Percentiles rank a stretch among this genome's conserved stretches.
Conservation (phyloP, 2,329 filamentous ascomycete species). For the Xylaria sp. region DNA sequence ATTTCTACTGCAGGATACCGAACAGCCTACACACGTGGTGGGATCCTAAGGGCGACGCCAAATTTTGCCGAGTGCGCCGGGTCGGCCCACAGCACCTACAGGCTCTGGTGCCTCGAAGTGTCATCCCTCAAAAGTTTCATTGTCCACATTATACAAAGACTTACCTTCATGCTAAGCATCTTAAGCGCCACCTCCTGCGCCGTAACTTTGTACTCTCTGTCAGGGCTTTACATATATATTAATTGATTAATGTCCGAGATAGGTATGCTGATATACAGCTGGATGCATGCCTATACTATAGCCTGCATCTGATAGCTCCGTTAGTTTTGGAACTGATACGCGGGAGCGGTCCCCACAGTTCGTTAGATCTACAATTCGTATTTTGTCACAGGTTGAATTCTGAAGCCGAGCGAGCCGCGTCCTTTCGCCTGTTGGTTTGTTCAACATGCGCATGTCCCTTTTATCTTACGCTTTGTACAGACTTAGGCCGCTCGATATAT, state of each 20-base stretch:
- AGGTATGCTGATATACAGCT: too few species aligned
- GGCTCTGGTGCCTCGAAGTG: constrained; percentile 77
- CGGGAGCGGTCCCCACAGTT: too few species aligned
- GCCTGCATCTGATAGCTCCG: too few species aligned
- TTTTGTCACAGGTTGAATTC: too few species aligned
- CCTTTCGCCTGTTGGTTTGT: too few species aligned
- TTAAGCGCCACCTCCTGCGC: constrained; percentile 94
- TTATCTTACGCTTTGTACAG: too few species aligned
- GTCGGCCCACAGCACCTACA: constrained; percentile 80
- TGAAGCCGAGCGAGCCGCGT: too few species aligned
- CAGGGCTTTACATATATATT: constrained; percentile 28
- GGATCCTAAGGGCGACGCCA: constrained; percentile 93
- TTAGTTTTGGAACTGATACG: too few species aligned
- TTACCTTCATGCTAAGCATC: constrained; percentile 95
- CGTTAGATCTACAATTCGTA: too few species aligned
- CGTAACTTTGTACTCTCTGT: constrained; percentile 72
- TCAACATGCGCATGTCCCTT: too few species aligned
- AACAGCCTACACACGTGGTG: constrained; percentile 88
- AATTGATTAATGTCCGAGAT: constrained; percentile 33
- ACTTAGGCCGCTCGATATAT: too few species aligned
- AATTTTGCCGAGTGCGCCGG: constrained; percentile 90
- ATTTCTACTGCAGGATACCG: constrained; percentile 65
- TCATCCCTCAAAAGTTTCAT: constrained; percentile 94
- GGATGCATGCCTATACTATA: too few species aligned
- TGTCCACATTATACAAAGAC: constrained; percentile 99